These are phyloP conservation scores for Lactarius trivialis DNA, from an alignment of 768 basidiomycete species.

Conservation along the genomic window DNA sequence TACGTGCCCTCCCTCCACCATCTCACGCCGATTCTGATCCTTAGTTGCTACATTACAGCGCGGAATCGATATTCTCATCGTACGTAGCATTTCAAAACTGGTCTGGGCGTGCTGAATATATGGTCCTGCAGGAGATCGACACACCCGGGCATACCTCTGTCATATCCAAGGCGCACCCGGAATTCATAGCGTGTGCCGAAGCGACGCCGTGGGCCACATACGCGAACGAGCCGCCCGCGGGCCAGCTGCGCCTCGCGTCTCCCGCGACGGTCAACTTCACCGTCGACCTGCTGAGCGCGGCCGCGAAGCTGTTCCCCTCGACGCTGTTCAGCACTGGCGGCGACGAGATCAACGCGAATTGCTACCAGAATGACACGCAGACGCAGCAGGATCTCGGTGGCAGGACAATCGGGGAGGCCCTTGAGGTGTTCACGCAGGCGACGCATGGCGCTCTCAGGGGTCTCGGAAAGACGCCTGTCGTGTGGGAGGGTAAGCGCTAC, in stretches of 20 bases:
- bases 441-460: conserved; percentile 51
- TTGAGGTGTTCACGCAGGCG: conserved; percentile 53
- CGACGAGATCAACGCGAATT: conserved; percentile 67
- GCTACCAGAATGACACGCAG: conserved; percentile 55
- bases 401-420: conserved; percentile 55
- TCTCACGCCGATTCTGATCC: too few relatives aligned
- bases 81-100: conserved; percentile 3
- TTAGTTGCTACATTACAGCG: conserved; percentile 29
- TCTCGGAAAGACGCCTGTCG: conserved; percentile 67
- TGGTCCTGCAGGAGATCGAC: conserved; percentile 61
- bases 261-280: conserved; percentile 56
- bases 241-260: conserved; percentile 71
- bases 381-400: conserved; percentile 44
- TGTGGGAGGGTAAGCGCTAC: conserved; percentile 60
- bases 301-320: conserved; percentile 48
- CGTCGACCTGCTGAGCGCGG: conserved; percentile 42
- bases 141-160: conserved; percentile 75
- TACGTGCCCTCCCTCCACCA: conserved; percentile 25
- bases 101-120: neutral
- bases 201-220: conserved; percentile 52
- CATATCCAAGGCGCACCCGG: conserved; percentile 60
- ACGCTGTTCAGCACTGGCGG: conserved; percentile 75
- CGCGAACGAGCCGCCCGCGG: conserved; percentile 73
- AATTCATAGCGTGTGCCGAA: conserved; percentile 61
- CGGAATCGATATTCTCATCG: conserved; percentile 45